phyloP scores from a whole-genome alignment of 2,329 filamentous ascomycete species.

The Fusarium ramigenum region DNA sequence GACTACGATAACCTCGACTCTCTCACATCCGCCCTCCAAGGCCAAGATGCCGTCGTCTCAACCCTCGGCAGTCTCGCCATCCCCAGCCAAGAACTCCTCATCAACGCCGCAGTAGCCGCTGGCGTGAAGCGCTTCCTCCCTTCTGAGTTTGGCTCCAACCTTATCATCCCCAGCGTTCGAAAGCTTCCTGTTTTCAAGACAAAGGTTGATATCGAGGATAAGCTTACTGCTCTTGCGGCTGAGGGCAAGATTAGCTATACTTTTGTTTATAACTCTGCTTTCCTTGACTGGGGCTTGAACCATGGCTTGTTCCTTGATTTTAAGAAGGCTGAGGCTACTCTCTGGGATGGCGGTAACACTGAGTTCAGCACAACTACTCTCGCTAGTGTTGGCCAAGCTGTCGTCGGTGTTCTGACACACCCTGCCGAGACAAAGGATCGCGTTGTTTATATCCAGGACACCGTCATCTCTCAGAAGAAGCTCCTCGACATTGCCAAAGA shows the following conservation, averaged over 20 bases:
- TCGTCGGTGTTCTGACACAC: constrained; percentile 59
- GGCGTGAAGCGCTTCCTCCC: constrained; percentile 71
- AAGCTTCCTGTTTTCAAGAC: constrained; percentile 60
- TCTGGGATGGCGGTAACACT: constrained; percentile 62
- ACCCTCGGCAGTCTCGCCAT: constrained; percentile 51
- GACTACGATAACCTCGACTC: constrained; percentile 56
- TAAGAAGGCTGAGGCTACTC: constrained; percentile 48
- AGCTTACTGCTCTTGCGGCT: constrained; percentile 53
- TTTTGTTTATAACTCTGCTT: constrained; percentile 60
- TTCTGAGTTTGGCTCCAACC: constrained; percentile 62
- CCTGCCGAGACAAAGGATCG: constrained; percentile 64
- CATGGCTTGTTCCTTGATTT: constrained; percentile 56
- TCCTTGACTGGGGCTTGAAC: constrained; percentile 66
- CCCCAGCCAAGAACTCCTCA: constrained; percentile 52
- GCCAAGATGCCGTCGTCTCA: constrained; percentile 65
- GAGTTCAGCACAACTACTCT: constrained; percentile 60
- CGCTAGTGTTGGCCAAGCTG: constrained; percentile 55
- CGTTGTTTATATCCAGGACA: constrained; percentile 56
- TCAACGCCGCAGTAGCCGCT: constrained; percentile 67
- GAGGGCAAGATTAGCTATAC: constrained; percentile 63
- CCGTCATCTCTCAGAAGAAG: constrained; percentile 56
- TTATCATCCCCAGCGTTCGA: constrained; percentile 45
- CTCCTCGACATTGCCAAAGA: constrained; percentile 59
- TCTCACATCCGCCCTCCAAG: constrained; percentile 61
- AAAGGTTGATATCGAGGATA: constrained; percentile 57